Evolutionary conservation across 202 grass and related monocot genomes (phyloP).

Genomic region (Dendrocalamus latiflorus): DNA sequence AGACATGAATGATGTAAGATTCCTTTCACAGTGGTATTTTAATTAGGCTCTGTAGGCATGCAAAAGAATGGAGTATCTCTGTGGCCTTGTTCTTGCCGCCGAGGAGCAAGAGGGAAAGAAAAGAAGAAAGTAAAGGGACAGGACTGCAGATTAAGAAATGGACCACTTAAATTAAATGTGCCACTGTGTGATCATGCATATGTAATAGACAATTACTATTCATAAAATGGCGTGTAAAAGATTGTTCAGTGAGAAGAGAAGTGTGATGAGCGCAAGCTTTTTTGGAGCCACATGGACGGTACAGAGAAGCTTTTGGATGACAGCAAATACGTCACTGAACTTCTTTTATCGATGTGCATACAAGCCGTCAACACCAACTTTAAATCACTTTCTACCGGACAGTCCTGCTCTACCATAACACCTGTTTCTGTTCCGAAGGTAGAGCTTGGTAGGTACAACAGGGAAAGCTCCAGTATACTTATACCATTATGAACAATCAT

Average conservation of each 20-base stretch:
- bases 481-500: background rate
- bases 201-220: slow-evolving; percentile 25
- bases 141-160: slow-evolving; percentile 26
- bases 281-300: slow-evolving; percentile 24
- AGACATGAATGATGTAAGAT: slow-evolving; percentile 65
- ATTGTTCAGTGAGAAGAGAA: background rate
- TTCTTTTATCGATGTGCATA: slow-evolving; percentile 12
- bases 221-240: background rate
- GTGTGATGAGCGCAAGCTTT: slow-evolving; percentile 23
- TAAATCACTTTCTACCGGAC: slow-evolving; percentile 19
- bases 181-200: slow-evolving; percentile 8
- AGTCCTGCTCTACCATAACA: slow-evolving; percentile 15
- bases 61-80: slow-evolving; percentile 23
- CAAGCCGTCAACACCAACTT: slow-evolving; percentile 19
- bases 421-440: slow-evolving; percentile 24
- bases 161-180: slow-evolving; percentile 21
- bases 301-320: slow-evolving; percentile 39
- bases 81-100: slow-evolving; percentile 27
- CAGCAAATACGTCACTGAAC: slow-evolving; percentile 39
- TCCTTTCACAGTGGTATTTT: slow-evolving; percentile 50
- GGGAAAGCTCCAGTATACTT: background rate
- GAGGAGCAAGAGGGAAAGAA: slow-evolving; percentile 15
- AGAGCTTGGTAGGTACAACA: slow-evolving; percentile 18
- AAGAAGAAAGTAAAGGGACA: slow-evolving; percentile 12
- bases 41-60: slow-evolving; percentile 46